Conservation (phyloP, 805 yeast genomes). For the Hanseniaspora lachancei region DNA sequence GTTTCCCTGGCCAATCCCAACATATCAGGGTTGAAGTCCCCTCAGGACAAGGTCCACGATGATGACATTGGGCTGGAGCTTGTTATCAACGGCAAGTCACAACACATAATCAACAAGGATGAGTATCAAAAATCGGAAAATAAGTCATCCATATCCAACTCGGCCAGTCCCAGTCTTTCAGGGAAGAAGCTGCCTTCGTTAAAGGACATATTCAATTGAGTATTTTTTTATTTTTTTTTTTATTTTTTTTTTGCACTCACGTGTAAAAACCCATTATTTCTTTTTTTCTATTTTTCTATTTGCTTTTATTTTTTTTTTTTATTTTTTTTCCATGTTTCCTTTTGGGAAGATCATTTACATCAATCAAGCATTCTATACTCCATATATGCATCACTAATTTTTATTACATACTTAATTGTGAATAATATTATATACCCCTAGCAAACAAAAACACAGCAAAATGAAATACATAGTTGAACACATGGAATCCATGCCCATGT, state of each 20-base stretch:
- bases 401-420: no score
- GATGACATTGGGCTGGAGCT: background rate
- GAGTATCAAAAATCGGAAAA: background rate
- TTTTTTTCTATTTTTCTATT: background rate
- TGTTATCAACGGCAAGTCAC: background rate
- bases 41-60: background rate
- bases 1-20: background rate
- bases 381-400: no score
- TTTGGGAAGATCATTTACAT: no score
- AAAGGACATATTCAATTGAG: slow-evolving; percentile 2
- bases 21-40: background rate
- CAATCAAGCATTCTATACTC: no score
- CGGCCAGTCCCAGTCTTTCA: background rate
- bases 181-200: slow-evolving; percentile 6
- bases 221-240: background rate
- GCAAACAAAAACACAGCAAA: background rate
- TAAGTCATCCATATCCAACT: background rate
- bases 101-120: background rate
- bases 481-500: slow-evolving; percentile 84
- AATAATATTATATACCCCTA: no score
- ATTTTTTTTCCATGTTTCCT: background rate
- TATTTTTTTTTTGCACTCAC: background rate
- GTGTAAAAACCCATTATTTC: background rate
- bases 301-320: background rate
- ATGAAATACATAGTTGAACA: slow-evolving; percentile 94